Percentiles rank a stretch among this genome's conserved stretches.
Evolutionary conservation across 306 rosid species (phyloP).

Genomic region (cucumber (Cucumis sativus)): Cucumber_9930_V3 NC_026658.2:2904501-2905000

Average conservation of each 20-base stretch:
- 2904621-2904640: conserved; percentile 17
- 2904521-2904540: conserved; percentile 16
- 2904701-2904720: conserved; percentile 14
- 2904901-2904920: neutral
- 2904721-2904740: conserved; percentile 27
- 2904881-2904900: conserved; percentile 21
- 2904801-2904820: conserved; percentile 13
- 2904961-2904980: neutral
- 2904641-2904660: conserved; percentile 32
- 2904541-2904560: conserved; percentile 57
- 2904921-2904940: neutral
- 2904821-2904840: conserved; percentile 19
- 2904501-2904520: conserved; percentile 27
- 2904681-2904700: conserved; percentile 4
- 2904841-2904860: conserved; percentile 25
- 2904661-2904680: conserved; percentile 21
- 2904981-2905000: neutral
- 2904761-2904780: conserved; percentile 37
- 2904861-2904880: conserved; percentile 22
- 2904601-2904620: conserved; percentile 37
- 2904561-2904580: conserved; percentile 73
- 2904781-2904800: conserved; percentile 17
- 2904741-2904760: conserved; percentile 40
- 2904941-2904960: conserved; percentile 13
- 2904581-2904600: conserved; percentile 54